phyloP scores from a whole-genome alignment of 352 stramenopile species.

The Globisporangium cystogenes region DNA sequence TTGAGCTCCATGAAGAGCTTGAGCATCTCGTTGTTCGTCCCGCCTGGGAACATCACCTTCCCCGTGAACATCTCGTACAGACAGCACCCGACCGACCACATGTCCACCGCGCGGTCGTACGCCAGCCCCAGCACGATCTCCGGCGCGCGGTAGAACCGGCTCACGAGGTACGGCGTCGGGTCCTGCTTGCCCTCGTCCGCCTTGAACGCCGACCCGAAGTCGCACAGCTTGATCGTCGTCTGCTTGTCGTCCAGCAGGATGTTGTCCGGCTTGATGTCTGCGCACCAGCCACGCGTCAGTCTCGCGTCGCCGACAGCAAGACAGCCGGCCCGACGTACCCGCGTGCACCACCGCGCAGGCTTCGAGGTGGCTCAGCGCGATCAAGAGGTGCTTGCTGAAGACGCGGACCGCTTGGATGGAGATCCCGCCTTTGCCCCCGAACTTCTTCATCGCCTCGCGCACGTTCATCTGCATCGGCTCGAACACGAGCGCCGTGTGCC shows the following conservation, averaged over 20 bases:
- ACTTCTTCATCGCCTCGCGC: slow-evolving; percentile 88
- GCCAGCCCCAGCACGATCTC: slow-evolving; percentile 89
- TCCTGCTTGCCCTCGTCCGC: slow-evolving; percentile 88
- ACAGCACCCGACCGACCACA: slow-evolving; percentile 97
- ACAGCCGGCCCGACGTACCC: slow-evolving; percentile 50
- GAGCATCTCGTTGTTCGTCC: slow-evolving; percentile 98
- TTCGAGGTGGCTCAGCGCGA: slow-evolving; percentile 74
- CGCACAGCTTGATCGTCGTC: slow-evolving; percentile 94
- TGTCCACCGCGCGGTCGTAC: slow-evolving; percentile 96
- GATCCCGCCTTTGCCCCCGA: slow-evolving; percentile 78
- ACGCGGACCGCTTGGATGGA: slow-evolving; percentile 82
- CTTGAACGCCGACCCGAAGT: slow-evolving; percentile 98
- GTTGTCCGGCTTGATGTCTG: slow-evolving; percentile 98
- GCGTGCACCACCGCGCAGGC: slow-evolving; percentile 90
- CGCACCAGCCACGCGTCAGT: no score
- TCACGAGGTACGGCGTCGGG: slow-evolving; percentile 98
- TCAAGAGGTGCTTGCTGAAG: slow-evolving; percentile 76
- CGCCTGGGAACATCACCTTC: slow-evolving; percentile 95
- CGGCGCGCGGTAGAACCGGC: slow-evolving; percentile 97
- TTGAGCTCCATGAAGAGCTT: slow-evolving; percentile 97
- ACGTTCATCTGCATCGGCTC: slow-evolving; percentile 98
- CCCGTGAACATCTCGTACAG: slow-evolving; percentile 98
- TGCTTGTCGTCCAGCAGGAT: slow-evolving; percentile 96
- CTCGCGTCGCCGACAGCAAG: no score
- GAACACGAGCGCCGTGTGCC: slow-evolving; percentile 97